Evolutionary conservation across 352 stramenopile species (phyloP).

Genomic region (Globisporangium spiculum): DNA sequence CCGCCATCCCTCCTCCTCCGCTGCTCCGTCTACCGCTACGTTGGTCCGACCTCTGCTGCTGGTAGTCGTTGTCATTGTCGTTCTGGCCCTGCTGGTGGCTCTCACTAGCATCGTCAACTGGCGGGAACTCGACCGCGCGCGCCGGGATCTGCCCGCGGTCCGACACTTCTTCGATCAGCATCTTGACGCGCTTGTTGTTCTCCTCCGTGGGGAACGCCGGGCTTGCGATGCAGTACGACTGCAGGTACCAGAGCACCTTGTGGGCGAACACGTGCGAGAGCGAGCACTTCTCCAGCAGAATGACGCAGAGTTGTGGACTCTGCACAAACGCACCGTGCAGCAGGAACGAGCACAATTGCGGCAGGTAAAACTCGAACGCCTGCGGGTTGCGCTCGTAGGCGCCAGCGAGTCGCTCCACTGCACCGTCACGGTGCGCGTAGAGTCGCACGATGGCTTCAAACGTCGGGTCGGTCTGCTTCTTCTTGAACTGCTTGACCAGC

Average conservation of each 20-base stretch:
- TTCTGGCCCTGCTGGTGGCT: background rate
- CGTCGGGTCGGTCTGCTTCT: slow-evolving; percentile 59
- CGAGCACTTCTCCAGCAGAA: slow-evolving; percentile 79
- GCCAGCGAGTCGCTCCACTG: slow-evolving; percentile 45
- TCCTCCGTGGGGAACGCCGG: slow-evolving; percentile 52
- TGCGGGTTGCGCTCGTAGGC: slow-evolving; percentile 54
- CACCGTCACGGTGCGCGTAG: slow-evolving; percentile 73
- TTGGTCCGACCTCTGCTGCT: slow-evolving; percentile 4
- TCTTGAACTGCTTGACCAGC: slow-evolving; percentile 65
- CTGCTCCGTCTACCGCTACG: slow-evolving; percentile 6
- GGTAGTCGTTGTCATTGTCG: slow-evolving; percentile 22
- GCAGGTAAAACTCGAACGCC: slow-evolving; percentile 84
- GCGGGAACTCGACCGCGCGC: slow-evolving; percentile 37
- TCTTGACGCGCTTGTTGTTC: slow-evolving; percentile 56
- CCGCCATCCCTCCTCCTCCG: slow-evolving; percentile 5
- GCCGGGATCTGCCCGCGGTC: slow-evolving; percentile 49
- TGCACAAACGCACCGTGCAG: slow-evolving; percentile 62
- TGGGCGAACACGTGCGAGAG: slow-evolving; percentile 84
- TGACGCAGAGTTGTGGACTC: slow-evolving; percentile 59
- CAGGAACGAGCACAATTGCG: slow-evolving; percentile 83
- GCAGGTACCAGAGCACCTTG: slow-evolving; percentile 83
- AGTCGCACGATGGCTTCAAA: slow-evolving; percentile 84
- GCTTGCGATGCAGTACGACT: slow-evolving; percentile 74
- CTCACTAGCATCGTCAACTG: background rate
- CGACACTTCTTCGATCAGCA: slow-evolving; percentile 79